phyloP scores from a whole-genome alignment of 805 yeast genomes.

The Metschnikowia orientalis region DNA sequence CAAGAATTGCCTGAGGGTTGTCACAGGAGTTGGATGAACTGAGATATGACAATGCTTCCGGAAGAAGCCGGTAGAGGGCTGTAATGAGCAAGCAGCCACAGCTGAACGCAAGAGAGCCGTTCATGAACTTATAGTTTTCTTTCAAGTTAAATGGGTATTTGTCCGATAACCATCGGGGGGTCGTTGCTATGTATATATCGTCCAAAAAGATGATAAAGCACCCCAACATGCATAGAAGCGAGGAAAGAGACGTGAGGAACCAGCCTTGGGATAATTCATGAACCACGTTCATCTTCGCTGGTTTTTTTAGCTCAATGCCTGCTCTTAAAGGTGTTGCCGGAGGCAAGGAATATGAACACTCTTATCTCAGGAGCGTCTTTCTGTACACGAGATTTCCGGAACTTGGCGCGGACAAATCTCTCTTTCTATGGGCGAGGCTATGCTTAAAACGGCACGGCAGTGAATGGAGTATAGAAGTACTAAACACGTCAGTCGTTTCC shows the following conservation, averaged over 20 bases:
- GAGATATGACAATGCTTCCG: slow-evolving; percentile 54
- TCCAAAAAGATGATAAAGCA: slow-evolving; percentile 63
- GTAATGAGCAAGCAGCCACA: slow-evolving; percentile 83
- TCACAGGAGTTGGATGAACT: slow-evolving; percentile 17
- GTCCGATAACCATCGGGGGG: slow-evolving; percentile 40
- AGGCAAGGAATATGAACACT: too few species aligned
- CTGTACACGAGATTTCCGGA: too few species aligned
- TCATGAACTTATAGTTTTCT: slow-evolving; percentile 60
- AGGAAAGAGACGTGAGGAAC: slow-evolving; percentile 60
- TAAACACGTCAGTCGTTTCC: too few species aligned
- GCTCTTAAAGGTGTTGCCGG: too few species aligned
- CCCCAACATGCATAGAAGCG: slow-evolving; percentile 69
- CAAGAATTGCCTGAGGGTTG: slow-evolving; percentile 33
- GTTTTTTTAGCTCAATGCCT: too few species aligned
- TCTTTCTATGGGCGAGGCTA: too few species aligned
- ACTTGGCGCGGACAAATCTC: too few species aligned
- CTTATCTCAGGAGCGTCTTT: too few species aligned
- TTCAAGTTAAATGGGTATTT: slow-evolving; percentile 48
- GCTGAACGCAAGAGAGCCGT: slow-evolving; percentile 70
- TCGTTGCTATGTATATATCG: slow-evolving; percentile 39
- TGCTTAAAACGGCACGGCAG: too few species aligned
- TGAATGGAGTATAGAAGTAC: too few species aligned
- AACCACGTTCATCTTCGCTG: neutral
- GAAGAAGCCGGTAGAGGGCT: slow-evolving; percentile 71
- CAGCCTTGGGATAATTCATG: slow-evolving; percentile 57